Percentiles rank a stretch among this genome's conserved stretches.
These are phyloP conservation scores for Parmelia sp. DNA, from an alignment of 495 filamentous ascomycete genomes.

Conservation along the genomic window DNA sequence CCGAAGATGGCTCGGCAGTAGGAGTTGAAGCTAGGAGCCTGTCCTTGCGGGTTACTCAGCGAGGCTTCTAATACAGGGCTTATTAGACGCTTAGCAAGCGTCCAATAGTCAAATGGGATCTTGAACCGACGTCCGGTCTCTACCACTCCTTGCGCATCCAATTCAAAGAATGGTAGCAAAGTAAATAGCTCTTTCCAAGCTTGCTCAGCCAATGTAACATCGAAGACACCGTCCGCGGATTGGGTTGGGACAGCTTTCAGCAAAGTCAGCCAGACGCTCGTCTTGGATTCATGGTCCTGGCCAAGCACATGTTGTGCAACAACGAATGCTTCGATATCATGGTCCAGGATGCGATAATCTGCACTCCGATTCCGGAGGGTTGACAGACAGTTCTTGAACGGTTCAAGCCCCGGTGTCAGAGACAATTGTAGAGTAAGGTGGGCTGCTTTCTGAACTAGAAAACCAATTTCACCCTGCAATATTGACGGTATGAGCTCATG, in stretches of 20 bases:
- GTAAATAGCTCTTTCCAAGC: conserved; percentile 71
- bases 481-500: conserved; percentile 33
- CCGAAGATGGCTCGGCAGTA: conserved; percentile 70
- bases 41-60: conserved; percentile 43
- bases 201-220: conserved; percentile 57
- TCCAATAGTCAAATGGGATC: conserved; percentile 62
- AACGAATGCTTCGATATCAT: conserved; percentile 58
- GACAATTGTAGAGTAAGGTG: conserved; percentile 29
- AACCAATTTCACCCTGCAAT: conserved; percentile 26
- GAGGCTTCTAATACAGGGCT: conserved; percentile 62
- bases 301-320: conserved; percentile 54
- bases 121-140: conserved; percentile 51
- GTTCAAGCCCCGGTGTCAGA: not conserved
- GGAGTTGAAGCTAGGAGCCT: conserved; percentile 63
- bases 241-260: conserved; percentile 33
- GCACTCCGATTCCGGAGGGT: conserved; percentile 18
- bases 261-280: conserved; percentile 53
- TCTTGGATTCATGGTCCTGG: conserved; percentile 38
- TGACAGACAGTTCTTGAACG: conserved; percentile 1
- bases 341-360: conserved; percentile 57
- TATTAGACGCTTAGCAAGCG: conserved; percentile 57
- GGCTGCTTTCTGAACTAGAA: conserved; percentile 32
- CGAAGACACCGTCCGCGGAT: conserved; percentile 19
- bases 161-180: conserved; percentile 66
- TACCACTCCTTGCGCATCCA: conserved; percentile 62